Conservation (phyloP, 2,329 filamentous ascomycete genomes). For the Fusarium sp. region DNA sequence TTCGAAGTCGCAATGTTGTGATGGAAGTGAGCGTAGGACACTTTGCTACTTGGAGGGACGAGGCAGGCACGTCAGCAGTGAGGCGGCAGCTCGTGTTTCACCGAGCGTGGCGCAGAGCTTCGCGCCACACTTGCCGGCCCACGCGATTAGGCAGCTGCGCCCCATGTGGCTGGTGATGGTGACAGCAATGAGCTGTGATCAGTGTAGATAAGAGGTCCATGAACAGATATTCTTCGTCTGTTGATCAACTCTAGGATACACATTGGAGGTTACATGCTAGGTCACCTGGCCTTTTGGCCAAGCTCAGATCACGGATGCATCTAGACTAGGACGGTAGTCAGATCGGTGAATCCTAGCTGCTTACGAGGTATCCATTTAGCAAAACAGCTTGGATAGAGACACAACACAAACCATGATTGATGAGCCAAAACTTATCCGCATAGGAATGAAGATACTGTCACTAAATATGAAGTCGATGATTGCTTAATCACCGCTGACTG, state of each 20-base stretch:
- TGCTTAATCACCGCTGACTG: neutral
- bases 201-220: neutral
- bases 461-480: neutral
- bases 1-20: constrained; percentile 19
- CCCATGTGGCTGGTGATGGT: constrained; percentile 3
- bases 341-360: neutral
- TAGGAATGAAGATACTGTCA: neutral
- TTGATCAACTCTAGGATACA: neutral
- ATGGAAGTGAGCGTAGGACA: constrained; percentile 39
- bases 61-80: constrained; percentile 43
- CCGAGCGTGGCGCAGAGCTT: constrained; percentile 39
- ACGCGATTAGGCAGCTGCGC: constrained; percentile 19
- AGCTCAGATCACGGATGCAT: neutral
- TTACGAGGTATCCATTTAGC: neutral
- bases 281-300: neutral
- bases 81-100: constrained; percentile 44
- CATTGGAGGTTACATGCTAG: neutral
- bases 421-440: neutral
- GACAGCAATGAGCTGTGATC: neutral
- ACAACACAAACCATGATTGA: neutral
- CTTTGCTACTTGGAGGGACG: constrained; percentile 38
- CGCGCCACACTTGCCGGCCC: constrained; percentile 38
- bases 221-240: neutral
- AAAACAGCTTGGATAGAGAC: neutral
- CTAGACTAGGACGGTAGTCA: neutral